These are phyloP conservation scores for Backusella westeae DNA, from an alignment of 192 early-diverging fungal genomes.

Conservation along the genomic window DNA sequence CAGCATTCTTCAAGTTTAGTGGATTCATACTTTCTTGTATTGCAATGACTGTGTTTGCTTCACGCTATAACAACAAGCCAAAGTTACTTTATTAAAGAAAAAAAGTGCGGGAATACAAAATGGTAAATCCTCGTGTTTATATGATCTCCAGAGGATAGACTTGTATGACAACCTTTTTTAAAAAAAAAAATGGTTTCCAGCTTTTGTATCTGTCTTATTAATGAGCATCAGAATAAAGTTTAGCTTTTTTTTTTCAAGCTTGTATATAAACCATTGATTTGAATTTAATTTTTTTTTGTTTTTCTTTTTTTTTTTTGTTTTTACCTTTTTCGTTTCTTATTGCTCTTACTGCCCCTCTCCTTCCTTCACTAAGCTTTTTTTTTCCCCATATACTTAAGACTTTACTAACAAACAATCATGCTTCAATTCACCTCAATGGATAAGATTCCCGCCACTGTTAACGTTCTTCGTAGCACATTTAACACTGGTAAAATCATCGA, in stretches of 20 bases:
- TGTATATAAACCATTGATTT: background rate
- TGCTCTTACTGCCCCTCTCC: background rate
- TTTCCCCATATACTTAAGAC: background rate
- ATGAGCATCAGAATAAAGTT: background rate
- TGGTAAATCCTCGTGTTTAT: background rate
- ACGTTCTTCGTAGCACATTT: background rate
- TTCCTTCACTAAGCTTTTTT: background rate
- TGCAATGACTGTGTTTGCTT: slow-evolving; percentile 47
- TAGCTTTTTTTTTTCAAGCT: background rate
- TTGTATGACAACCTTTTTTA: background rate
- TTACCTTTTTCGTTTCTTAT: background rate
- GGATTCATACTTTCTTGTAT: slow-evolving; percentile 59
- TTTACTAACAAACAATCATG: background rate
- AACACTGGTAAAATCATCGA: background rate
- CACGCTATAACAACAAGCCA: slow-evolving; percentile 21
- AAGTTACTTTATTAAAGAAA: slow-evolving; percentile 13
- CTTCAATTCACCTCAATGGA: background rate
- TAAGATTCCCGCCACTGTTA: background rate
- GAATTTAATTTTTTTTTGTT: background rate
- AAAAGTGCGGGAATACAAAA: background rate
- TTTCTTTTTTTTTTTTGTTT: background rate
- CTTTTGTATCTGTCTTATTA: background rate
- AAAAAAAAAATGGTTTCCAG: background rate
- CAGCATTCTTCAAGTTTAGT: slow-evolving; percentile 60
- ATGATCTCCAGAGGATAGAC: background rate